Evolutionary conservation across 148 eudicot genomes (phyloP).

Genomic region (Gaultheria prostrata): DNA sequence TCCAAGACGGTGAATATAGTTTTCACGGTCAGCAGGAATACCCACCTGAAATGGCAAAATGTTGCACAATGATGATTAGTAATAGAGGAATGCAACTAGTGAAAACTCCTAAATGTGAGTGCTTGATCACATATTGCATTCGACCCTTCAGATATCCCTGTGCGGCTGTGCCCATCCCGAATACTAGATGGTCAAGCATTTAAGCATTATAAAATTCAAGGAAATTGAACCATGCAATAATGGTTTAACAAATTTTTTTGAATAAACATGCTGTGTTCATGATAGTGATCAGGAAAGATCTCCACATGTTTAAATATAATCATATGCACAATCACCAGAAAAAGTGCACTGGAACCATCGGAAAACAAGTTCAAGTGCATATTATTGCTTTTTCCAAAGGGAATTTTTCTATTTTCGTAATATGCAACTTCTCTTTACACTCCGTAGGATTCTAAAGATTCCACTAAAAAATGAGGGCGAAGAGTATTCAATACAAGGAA

Average conservation of each 20-base stretch:
- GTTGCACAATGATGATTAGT: background rate
- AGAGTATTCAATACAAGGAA: background rate
- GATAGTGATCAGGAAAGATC: background rate
- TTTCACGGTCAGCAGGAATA: slow-evolving; percentile 71
- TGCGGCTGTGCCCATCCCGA: background rate
- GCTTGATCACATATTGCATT: background rate
- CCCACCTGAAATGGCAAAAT: slow-evolving; percentile 55
- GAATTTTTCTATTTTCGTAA: background rate
- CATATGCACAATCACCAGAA: background rate
- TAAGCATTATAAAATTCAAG: background rate
- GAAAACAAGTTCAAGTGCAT: background rate
- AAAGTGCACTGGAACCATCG: background rate
- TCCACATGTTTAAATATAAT: background rate
- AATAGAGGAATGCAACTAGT: background rate
- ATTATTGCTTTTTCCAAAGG: background rate
- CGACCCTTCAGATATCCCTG: background rate
- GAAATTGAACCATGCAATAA: background rate
- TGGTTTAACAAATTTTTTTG: background rate
- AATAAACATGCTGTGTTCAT: background rate
- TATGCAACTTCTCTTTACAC: background rate
- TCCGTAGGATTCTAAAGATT: background rate
- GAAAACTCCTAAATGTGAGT: background rate
- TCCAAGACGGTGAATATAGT: slow-evolving; percentile 84
- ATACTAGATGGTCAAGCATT: background rate
- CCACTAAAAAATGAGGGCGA: background rate